phyloP scores from a whole-genome alignment of 1,284 basidiomycete genomes.

The Ceratobasidium sp. region DNA sequence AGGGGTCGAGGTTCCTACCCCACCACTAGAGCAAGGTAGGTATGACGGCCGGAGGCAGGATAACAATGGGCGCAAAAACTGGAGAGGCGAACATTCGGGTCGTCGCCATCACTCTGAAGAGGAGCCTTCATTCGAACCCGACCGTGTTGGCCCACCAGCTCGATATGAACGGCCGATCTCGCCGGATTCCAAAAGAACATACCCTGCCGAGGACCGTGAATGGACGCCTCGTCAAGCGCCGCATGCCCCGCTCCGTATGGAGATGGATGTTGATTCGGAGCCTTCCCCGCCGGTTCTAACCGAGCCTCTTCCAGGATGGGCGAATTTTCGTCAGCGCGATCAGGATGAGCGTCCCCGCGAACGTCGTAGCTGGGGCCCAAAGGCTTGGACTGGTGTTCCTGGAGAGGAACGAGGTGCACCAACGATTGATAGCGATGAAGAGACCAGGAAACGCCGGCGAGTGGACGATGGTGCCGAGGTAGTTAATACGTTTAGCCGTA shows the following conservation, averaged over 20 bases:
- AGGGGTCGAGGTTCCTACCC: slow-evolving; percentile 26
- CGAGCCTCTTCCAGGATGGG: slow-evolving; percentile 34
- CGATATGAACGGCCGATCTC: neutral
- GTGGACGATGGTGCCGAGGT: slow-evolving; percentile 18
- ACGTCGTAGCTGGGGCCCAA: slow-evolving; percentile 11
- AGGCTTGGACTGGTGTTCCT: neutral
- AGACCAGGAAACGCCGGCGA: slow-evolving; percentile 22
- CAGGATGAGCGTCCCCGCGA: neutral
- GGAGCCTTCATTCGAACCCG: neutral
- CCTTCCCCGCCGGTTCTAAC: neutral
- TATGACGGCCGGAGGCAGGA: slow-evolving; percentile 1
- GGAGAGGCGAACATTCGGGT: slow-evolving; percentile 5
- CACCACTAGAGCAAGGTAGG: slow-evolving; percentile 1
- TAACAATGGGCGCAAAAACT: neutral
- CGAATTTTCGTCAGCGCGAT: slow-evolving; percentile 11
- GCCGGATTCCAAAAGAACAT: neutral
- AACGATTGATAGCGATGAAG: neutral
- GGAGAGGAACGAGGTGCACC: neutral
- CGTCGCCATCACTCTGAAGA: neutral
- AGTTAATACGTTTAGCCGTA: neutral
- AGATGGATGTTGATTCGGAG: slow-evolving; percentile 30
- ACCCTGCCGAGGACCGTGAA: slow-evolving; percentile 3
- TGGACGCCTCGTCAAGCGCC: slow-evolving; percentile 18
- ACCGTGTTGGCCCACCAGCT: neutral
- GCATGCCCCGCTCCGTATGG: neutral